A percentile compares a stretch with the other conserved stretches of the same genome.
phyloP scores from a whole-genome alignment of 1,284 basidiomycete species.

The Coniferiporia sulphurascens region DNA sequence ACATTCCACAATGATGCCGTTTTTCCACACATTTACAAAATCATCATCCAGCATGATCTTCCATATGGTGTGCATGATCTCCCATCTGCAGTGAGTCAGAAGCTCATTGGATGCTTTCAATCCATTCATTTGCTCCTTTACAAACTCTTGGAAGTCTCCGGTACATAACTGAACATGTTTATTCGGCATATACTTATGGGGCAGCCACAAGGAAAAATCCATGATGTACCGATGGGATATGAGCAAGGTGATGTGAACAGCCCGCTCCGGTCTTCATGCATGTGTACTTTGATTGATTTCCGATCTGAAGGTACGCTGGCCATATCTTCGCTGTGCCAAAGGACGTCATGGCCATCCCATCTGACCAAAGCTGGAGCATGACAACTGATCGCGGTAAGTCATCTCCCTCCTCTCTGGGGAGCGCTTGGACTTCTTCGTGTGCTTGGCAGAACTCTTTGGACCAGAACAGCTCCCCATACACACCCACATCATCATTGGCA shows the following conservation, averaged over 20 bases:
- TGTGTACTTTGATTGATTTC: conserved; percentile 32
- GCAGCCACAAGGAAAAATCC: too few relatives aligned
- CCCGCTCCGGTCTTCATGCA: not conserved
- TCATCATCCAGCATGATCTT: conserved; percentile 26
- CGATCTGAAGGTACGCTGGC: conserved; percentile 32
- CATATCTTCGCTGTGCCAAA: conserved; percentile 31
- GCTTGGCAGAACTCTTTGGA: too few relatives aligned
- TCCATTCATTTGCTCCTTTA: conserved; percentile 22
- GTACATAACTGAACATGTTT: not conserved
- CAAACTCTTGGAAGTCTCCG: conserved; percentile 21
- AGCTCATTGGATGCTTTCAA: conserved; percentile 19
- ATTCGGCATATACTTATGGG: not conserved
- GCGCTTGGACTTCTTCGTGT: too few relatives aligned
- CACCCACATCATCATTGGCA: too few relatives aligned
- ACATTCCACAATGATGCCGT: conserved; percentile 29
- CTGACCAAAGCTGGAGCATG: too few relatives aligned
- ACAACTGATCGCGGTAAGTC: too few relatives aligned
- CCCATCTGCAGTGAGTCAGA: conserved; percentile 26
- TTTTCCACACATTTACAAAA: conserved; percentile 30
- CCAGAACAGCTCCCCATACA: too few relatives aligned
- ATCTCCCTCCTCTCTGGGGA: too few relatives aligned
- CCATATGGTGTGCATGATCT: conserved; percentile 32
- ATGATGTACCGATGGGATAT: conserved; percentile 31
- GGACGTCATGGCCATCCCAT: conserved; percentile 28
- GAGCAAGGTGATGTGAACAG: conserved; percentile 31